Conservation (phyloP, 1,284 basidiomycete species). For the Boletus albobrunnescens region DNA sequence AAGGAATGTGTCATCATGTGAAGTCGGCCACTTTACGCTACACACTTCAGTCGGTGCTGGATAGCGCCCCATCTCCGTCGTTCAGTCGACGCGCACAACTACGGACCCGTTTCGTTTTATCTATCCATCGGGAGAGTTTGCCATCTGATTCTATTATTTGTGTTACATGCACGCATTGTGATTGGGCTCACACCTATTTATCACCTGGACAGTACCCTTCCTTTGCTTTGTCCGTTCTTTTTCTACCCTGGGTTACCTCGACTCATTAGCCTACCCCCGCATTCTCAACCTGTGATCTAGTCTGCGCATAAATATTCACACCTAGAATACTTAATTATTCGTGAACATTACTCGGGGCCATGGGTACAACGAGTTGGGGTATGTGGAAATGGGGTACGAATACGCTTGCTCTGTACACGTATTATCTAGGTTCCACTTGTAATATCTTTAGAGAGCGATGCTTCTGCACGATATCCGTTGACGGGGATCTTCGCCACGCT, state of each 20-base stretch:
- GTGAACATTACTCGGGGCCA: background rate
- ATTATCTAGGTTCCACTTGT: constrained; percentile 5
- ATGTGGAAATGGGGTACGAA: background rate
- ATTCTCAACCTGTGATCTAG: constrained; percentile 14
- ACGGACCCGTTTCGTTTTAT: constrained; percentile 8
- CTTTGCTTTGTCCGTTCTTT: constrained; percentile 12
- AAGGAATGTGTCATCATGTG: constrained; percentile 87
- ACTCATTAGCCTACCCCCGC: constrained; percentile 3
- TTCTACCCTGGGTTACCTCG: background rate
- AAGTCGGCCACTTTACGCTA: constrained; percentile 11
- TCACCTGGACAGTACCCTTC: background rate
- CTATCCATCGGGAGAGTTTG: constrained; percentile 17
- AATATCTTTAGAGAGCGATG: background rate
- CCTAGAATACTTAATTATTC: constrained; percentile 17
- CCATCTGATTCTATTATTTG: constrained; percentile 9
- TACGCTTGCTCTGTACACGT: background rate
- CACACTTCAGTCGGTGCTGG: constrained; percentile 4
- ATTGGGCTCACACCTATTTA: constrained; percentile 5
- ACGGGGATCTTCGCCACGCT: background rate
- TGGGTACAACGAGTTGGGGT: background rate
- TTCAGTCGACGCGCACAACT: background rate
- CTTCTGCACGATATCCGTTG: background rate
- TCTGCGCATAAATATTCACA: constrained; percentile 23
- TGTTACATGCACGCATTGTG: constrained; percentile 7
- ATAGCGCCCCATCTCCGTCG: constrained; percentile 11